Evolutionary conservation across 495 filamentous ascomycete genomes (phyloP), one percentile per base, ranked within the genome.

Genomic region (Aspergillus asperescens): DNA sequence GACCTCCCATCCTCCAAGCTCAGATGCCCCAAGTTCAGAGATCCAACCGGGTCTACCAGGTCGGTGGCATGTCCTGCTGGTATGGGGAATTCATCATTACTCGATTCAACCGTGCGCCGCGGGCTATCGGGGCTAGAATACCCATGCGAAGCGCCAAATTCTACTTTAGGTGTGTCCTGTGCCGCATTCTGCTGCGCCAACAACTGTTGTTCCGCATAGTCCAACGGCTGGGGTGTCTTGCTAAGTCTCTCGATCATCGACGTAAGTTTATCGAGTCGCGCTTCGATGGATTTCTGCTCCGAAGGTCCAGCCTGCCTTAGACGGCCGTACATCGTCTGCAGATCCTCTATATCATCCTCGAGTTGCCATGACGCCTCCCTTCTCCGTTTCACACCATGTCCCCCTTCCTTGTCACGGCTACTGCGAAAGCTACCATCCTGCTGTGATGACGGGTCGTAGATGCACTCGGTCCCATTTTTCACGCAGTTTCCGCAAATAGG

Each of bases 401-500:
- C 49, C 16, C 43, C 49, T 24, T 50, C 42, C 24, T 56, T 62
- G 22, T 45, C 27, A 1, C 61, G 52, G 4, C 18, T 37, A 4
- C 63, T 54, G 19, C 34, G 52, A 32, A 43, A 37, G 46, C 47
- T 54, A 0, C 60, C 48, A 5, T 63, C 61, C 32, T 63, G 68
- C 41, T 65, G 59, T 41, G 62, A 57, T 48, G 67, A 56, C 8
- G 51, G 59, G 59, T 76, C 71, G 56, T 76, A 77, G 12, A 70
- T 47, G 55, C 74, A 77, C 38, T 76, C 62, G 53, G 62, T 63
- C 20, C 66, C 68, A 57, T 66, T 75, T 46, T 76, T 77, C 28
- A 55, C 48, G 55, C 74, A 77, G 52, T 75, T 75, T 12, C 72
- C 68, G 48, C 74, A 77, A n/a, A 75, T 57, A 2, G 74, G 74